These are phyloP conservation scores for Fusarium torulosum DNA, from an alignment of 2,329 filamentous ascomycete species.

Conservation along the genomic window DNA sequence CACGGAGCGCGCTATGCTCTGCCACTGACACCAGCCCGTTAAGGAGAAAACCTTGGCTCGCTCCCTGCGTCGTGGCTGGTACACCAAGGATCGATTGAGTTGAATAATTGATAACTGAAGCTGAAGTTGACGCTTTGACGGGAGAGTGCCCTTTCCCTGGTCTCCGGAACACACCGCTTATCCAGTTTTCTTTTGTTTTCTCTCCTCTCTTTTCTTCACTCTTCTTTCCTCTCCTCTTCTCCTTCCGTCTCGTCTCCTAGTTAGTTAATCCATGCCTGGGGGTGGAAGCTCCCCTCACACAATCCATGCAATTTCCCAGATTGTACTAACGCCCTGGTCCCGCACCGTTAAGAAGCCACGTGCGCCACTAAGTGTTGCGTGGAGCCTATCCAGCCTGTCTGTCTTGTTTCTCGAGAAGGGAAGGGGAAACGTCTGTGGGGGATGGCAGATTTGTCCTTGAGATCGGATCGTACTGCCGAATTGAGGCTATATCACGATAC, in stretches of 20 bases:
- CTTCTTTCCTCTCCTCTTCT: constrained; percentile 10
- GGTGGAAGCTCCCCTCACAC: constrained; percentile 27
- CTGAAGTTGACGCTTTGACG: constrained; percentile 36
- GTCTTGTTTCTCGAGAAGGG: constrained; percentile 22
- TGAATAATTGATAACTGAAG: constrained; percentile 15
- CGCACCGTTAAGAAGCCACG: constrained; percentile 50
- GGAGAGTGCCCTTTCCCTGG: constrained; percentile 25
- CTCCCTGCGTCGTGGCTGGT: neutral
- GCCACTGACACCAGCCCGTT: neutral
- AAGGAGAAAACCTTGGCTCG: neutral
- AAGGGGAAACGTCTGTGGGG: constrained; percentile 42
- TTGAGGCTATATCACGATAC: constrained; percentile 34
- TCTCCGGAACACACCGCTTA: constrained; percentile 36
- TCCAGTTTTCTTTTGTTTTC: constrained; percentile 31
- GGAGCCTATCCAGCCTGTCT: constrained; percentile 12
- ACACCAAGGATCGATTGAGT: constrained; percentile 8
- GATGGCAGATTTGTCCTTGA: constrained; percentile 40
- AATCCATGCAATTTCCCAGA: constrained; percentile 38
- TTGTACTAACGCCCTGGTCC: constrained; percentile 46
- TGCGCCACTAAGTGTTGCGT: constrained; percentile 46
- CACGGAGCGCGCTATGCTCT: constrained; percentile 6
- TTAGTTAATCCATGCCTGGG: constrained; percentile 10
- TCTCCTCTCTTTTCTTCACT: constrained; percentile 21
- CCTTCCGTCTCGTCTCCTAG: constrained; percentile 19
- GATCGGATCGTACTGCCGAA: constrained; percentile 42